These are phyloP conservation scores for Suillus brevipes DNA, from an alignment of 768 basidiomycete species.

Conservation along the genomic window DNA sequence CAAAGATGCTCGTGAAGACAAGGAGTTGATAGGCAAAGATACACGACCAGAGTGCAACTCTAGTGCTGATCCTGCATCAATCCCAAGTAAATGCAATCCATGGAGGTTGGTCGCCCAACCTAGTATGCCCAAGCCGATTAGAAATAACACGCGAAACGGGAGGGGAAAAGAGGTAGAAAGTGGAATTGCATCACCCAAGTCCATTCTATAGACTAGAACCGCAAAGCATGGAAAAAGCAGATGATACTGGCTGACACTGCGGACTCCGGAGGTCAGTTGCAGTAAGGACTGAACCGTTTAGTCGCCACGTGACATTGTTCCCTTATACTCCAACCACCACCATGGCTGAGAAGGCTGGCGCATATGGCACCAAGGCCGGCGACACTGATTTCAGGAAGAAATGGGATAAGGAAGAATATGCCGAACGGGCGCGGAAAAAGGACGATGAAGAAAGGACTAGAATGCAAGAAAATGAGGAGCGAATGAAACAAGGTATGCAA, in stretches of 20 bases:
- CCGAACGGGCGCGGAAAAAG: constrained; percentile 78
- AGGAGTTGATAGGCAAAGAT: constrained; percentile 24
- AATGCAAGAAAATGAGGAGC: constrained; percentile 84
- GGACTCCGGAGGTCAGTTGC: constrained; percentile 1
- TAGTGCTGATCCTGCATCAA: constrained; percentile 74
- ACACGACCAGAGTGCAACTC: constrained; percentile 44
- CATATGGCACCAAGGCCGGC: constrained; percentile 38
- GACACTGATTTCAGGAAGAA: constrained; percentile 84
- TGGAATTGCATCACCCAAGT: constrained; percentile 41
- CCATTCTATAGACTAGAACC: constrained; percentile 26
- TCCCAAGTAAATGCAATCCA: constrained; percentile 66
- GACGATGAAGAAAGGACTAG: constrained; percentile 79
- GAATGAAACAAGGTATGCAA: constrained; percentile 73
- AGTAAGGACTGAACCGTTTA: background rate
- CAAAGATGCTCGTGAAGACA: constrained; percentile 21
- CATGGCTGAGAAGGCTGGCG: constrained; percentile 35
- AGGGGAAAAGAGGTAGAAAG: constrained; percentile 73
- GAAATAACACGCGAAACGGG: constrained; percentile 85
- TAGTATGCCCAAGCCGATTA: constrained; percentile 77
- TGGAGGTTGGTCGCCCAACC: constrained; percentile 96
- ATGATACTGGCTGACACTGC: constrained; percentile 8
- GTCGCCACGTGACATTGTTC: constrained; percentile 6
- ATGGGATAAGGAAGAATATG: constrained; percentile 95
- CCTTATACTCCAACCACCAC: background rate
- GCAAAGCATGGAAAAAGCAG: constrained; percentile 6